A percentile compares a stretch with the other conserved stretches of the same genome.
Conservation (phyloP, 345 rosid species). For the Trapa bicornis region DNA sequence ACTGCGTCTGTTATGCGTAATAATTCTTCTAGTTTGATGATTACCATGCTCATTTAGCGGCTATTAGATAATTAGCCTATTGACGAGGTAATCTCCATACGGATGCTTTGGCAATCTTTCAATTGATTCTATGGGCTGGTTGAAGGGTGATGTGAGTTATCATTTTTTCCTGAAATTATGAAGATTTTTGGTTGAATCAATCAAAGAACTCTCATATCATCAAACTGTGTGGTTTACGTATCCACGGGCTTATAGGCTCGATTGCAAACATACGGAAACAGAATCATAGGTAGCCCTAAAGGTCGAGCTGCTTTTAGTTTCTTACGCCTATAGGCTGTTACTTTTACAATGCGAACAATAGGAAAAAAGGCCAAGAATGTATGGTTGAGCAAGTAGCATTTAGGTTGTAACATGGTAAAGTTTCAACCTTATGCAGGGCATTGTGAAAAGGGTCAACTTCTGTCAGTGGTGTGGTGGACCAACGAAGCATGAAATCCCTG, state of each 20-base stretch:
- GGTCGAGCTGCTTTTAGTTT: not conserved
- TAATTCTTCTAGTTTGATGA: not conserved
- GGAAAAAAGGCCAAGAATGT: not conserved
- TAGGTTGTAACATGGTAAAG: not conserved
- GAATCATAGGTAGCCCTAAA: not conserved
- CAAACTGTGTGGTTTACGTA: no score
- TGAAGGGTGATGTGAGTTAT: not conserved
- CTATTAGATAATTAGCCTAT: not conserved
- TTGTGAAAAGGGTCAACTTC: conserved; percentile 55
- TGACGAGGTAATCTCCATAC: not conserved
- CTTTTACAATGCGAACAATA: not conserved
- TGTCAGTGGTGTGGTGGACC: conserved; percentile 98
- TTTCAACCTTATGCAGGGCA: conserved; percentile 25
- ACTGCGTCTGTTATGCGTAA: not conserved
- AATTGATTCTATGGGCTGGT: not conserved
- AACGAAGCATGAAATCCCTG: conserved; percentile 80
- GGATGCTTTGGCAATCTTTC: no score
- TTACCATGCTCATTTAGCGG: not conserved
- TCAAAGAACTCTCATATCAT: no score
- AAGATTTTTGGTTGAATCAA: not conserved
- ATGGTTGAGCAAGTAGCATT: not conserved
- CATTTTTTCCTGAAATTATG: not conserved
- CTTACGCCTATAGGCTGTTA: not conserved
- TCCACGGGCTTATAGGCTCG: no score
- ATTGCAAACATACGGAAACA: not conserved